phyloP scores from a whole-genome alignment of 495 filamentous ascomycete genomes.

The Xanthoparmelia taractica region DNA sequence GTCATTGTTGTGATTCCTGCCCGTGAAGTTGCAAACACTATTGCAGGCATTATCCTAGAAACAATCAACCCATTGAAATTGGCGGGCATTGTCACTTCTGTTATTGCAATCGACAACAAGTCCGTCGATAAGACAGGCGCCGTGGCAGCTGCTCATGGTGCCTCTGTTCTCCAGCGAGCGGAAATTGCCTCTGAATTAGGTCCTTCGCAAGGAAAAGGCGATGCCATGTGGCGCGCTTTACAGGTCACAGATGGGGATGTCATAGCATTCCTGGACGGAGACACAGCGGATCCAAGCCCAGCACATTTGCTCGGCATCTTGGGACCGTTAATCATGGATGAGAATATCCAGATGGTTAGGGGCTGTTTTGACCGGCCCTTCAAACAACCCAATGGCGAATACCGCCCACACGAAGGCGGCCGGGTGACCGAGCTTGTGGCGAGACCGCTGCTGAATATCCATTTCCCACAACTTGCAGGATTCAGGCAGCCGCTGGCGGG shows the following conservation, averaged over 20 bases:
- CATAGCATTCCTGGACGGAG: conserved; percentile 5
- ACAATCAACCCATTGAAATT: conserved; percentile 3
- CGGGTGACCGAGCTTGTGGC: conserved; percentile 6
- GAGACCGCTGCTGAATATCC: conserved; percentile 9
- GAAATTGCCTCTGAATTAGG: conserved; percentile 6
- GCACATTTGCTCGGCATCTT: conserved; percentile 9
- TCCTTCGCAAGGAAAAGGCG: conserved; percentile 8
- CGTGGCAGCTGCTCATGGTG: conserved; percentile 8
- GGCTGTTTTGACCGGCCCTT: conserved; percentile 9
- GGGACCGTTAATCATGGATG: conserved; percentile 6
- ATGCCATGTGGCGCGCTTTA: conserved; percentile 8
- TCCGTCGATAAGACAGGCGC: conserved; percentile 1
- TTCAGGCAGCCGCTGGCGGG: conserved; percentile 10
- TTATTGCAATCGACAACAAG: conserved; percentile 1
- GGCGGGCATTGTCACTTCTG: conserved; percentile 2
- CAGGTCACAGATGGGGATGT: conserved; percentile 7
- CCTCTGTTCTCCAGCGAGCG: conserved; percentile 9
- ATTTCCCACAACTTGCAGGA: conserved; percentile 6
- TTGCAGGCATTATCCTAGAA: conserved; percentile 1
- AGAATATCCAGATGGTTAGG: conserved; percentile 8
- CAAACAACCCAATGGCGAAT: conserved; percentile 8
- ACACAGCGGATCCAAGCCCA: conserved; percentile 6
- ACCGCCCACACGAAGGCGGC: conserved; percentile 6
- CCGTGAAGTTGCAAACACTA: conserved; percentile 8
- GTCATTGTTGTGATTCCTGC: conserved; percentile 3